Evolutionary conservation across 805 yeast genomes (phyloP), one percentile per base, ranked within the genome.

Genomic region (Kuraishia cidri): DNA sequence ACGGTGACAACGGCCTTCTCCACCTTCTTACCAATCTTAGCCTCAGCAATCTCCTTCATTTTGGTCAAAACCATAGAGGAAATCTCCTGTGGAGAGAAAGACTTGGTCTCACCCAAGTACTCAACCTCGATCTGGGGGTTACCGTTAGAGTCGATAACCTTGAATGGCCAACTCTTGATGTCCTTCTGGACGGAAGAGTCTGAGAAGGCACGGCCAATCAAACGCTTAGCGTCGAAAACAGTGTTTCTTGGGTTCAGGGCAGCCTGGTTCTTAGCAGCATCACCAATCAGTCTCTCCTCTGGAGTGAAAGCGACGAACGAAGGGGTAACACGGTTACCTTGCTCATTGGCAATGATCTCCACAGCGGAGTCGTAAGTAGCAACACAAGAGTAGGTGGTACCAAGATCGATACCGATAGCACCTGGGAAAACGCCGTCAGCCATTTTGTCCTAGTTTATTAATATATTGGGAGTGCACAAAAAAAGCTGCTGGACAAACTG

Each of bases 371-470:
- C 79, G 70, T 72, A 78, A 57, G 79, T 77, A 62, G 84, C 85
- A 54, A 78, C 85, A 77, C 85, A 78, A 40, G 85, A 78, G 56
- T 58, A 58, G 48, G 86, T 79, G 54, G 94, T 84, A 77, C 94
- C 94, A 68, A 84, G 74, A 75, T 88, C 97, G 79, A 90, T 90
- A 81, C 98, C 98, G 64, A 86, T 83, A 69, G 92, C 92, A 82
- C 97, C 97, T 79, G 88, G 92, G 81, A 83, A 87, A 73, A 87
- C 92, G 81, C 95, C 95, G 77, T 87, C 96, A 80, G 88, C 84
- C 88, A 80, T 80, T 66, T 66, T 69, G 48, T 14, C 12, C 31
- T 25, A 23, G 23, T 30, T 18, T 31, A 37, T 23, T 14, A 10
- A 28, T 10, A 24, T 9, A 19, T 21, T 21, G 24, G 11, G 11